Evolutionary conservation across 2,329 filamentous ascomycete genomes (phyloP), one percentile per base, ranked within the genome.

Genomic region (Aureobasidium sp.): DNA sequence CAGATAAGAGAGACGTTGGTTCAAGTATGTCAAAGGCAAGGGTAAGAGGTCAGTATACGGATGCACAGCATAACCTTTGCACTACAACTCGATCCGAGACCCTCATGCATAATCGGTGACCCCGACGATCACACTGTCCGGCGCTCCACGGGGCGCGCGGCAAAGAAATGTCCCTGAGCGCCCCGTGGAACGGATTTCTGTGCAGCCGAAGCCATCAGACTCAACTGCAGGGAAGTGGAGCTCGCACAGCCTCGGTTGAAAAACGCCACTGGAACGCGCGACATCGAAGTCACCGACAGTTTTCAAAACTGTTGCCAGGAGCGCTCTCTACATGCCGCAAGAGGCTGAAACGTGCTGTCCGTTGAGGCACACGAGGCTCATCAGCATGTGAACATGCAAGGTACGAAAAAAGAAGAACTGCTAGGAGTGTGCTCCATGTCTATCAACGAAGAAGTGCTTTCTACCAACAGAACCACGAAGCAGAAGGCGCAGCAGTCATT

Each of bases 181-280:
- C 9, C 34, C 47, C 32, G 3, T 49, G 47, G 53, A 57, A 57
- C 53, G 53, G 53, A 42, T 36, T 15, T 16, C 37, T 45, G 25
- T 45, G 53, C 53, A 57, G 37, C 53, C 53, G 53, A 57, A 45
- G 29, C 25, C 21, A 1, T 21, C 21, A 21, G 25, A 29, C 37
- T 55, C 52, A 57, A 21, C 21, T 21, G 21, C 21, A 21, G 53
- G 53, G 53, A n/a, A 57, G 53, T 57, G 53, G 53, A 57, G 41
- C 39, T 29, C 16, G 39, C 39, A n/a, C 9, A 27, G 44, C 21
- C 25, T 27, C 44, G 29, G 37, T 13, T 39, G 32, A 8, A 34
- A 39, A 53, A 50, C 48, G 49, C 49, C 49, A 53, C 49, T 21
- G 8, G 41, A 25, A 39, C 49, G 21, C 25, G 32, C 32, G 34